A percentile compares a stretch with the other conserved stretches of the same genome.
These are phyloP conservation scores for Rhodotorula kratochvilovae DNA, from an alignment of 768 basidiomycete genomes.

Conservation along the genomic window DNA sequence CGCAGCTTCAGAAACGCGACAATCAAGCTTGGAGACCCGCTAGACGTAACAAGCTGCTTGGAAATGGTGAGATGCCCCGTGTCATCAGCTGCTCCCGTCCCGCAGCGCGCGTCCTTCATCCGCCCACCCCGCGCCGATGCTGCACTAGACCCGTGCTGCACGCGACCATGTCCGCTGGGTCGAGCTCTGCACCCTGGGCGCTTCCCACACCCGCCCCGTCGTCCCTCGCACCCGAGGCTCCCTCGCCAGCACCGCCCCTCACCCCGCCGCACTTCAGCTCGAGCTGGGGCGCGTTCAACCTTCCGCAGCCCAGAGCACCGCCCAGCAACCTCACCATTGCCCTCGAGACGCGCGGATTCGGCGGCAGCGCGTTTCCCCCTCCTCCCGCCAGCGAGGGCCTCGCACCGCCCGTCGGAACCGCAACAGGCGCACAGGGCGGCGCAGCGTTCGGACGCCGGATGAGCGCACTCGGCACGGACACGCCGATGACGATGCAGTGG, in stretches of 20 bases:
- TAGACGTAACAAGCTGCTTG: too few relatives aligned
- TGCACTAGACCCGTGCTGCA: neutral
- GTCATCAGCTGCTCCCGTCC: too few relatives aligned
- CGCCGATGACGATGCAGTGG: neutral
- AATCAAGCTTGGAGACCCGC: too few relatives aligned
- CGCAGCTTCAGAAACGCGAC: too few relatives aligned
- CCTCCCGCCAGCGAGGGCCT: neutral
- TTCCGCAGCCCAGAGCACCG: neutral
- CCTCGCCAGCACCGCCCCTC: neutral
- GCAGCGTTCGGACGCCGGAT: neutral
- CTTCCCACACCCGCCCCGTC: too few relatives aligned
- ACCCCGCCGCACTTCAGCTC: neutral
- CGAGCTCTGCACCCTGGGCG: neutral
- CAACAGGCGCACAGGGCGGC: too few relatives aligned
- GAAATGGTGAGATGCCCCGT: too few relatives aligned
- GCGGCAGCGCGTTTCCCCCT: neutral
- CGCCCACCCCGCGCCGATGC: neutral
- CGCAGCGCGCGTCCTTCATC: too few relatives aligned
- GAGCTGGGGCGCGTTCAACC: neutral
- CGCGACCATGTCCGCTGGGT: neutral
- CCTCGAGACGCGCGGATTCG: neutral
- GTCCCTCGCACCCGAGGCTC: neutral
- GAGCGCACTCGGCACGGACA: neutral
- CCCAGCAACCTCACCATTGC: neutral
- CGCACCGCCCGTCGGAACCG: neutral